A percentile compares a stretch with the other conserved stretches of the same genome.
Evolutionary conservation across 441 rosid genomes (phyloP).

Genomic region (Rhodomyrtus psidioides): DNA sequence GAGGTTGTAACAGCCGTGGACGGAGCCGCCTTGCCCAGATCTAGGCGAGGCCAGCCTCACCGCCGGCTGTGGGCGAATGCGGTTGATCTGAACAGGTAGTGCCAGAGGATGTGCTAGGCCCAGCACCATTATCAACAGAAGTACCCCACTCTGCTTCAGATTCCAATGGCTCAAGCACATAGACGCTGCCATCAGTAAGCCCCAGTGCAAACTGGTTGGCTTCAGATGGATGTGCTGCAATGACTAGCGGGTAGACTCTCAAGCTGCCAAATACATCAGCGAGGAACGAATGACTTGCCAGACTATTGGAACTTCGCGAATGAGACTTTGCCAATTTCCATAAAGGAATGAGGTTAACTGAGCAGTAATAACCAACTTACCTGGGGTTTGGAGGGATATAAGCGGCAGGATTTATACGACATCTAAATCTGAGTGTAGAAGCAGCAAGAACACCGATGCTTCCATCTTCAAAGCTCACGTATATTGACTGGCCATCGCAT

Average conservation of each 20-base stretch:
- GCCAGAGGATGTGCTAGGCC: constrained; percentile 15
- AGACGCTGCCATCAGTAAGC: constrained; percentile 61
- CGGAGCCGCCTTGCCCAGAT: no score
- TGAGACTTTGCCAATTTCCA: background rate
- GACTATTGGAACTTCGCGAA: background rate
- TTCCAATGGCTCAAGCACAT: constrained; percentile 57
- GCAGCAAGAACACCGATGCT: constrained; percentile 53
- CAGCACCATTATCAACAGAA: constrained; percentile 45
- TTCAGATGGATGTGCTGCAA: constrained; percentile 65
- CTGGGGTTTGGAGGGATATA: constrained; percentile 60
- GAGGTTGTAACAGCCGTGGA: no score
- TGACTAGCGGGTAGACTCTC: constrained; percentile 59
- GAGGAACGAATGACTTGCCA: background rate
- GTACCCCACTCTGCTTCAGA: constrained; percentile 77
- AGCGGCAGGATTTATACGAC: constrained; percentile 54
- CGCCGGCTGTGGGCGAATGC: no score
- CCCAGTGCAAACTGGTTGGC: constrained; percentile 72
- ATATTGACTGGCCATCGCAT: constrained; percentile 60
- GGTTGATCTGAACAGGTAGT: no score
- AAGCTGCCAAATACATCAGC: constrained; percentile 22
- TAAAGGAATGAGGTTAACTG: background rate
- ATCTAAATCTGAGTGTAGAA: constrained; percentile 47
- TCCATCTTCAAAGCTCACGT: constrained; percentile 69
- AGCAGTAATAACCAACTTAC: constrained; percentile 8
- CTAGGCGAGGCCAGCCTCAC: no score